Base-by-base conservation (phyloP, 148 eudicot genomes). In the Arbutus unedo region DNA sequence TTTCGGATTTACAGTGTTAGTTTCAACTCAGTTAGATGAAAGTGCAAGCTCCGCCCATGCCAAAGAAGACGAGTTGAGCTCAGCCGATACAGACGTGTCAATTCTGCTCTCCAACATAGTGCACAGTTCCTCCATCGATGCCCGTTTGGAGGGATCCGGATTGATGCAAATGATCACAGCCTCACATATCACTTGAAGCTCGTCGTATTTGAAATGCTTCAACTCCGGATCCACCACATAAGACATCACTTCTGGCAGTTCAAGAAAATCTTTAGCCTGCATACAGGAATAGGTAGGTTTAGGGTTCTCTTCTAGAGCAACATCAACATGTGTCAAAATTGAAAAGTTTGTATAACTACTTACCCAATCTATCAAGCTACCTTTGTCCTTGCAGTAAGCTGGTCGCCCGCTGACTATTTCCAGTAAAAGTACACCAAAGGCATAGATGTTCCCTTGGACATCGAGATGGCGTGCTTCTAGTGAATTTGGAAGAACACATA, bases 21-120 rank as follows among this genome's bases (percentile, higher is more conserved):
- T 83, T 78, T 78, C 67, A 70, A 50, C 80, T 82, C 81, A 31
- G 90, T 85, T 67, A 83, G 92, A 83, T n/a, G 94, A 90, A 80
- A 94, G 93, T 19, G 93, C 93, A 77, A 96, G 89, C 85, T 94
- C 99, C 13, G 97, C 99, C 99, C 99, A 96, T 16, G 97, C 99
- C 83, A 96, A 81, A 74, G 97, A 92, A 76, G 98, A 91, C 56
- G 97, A 92, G 81, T 91, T 85, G 43, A 96, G 91, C 85, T 93
- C 95, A 9, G 97, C 90, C 6, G 98, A 87, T 66, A 89, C 43
- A 1, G 98, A 92, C 0, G 93, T 85, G 85, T 96, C 94, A 51
- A 96, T 93, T 74, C 88, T 85, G 78, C 86, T 89, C 83, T 94
- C 97, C 77, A 96, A 78, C 79, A 83, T 83, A 1, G 67, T 80